Conservation (phyloP, 176 grass and related monocot genomes). For the Phyllostachys edulis region DNA sequence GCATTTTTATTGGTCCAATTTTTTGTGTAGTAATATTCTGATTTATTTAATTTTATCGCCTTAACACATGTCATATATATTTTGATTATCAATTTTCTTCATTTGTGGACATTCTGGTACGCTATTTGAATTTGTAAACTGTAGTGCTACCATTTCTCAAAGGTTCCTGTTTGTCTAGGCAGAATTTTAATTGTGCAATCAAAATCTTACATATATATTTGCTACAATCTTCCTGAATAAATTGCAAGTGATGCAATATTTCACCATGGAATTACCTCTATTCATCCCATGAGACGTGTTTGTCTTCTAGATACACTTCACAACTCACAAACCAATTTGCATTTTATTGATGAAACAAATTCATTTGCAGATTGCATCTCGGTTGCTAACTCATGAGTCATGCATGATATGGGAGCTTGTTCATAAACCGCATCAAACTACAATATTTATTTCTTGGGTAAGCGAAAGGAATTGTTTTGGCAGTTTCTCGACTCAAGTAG, state of each 20-base stretch:
- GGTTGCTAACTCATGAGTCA: background rate
- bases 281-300: background rate
- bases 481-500: background rate
- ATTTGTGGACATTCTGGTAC: background rate
- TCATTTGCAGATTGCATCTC: background rate
- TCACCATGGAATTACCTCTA: background rate
- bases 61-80: background rate
- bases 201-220: background rate
- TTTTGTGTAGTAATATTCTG: conserved; percentile 10
- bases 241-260: background rate
- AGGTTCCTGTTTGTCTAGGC: background rate
- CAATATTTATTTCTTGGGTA: background rate
- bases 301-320: background rate
- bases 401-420: conserved; percentile 4
- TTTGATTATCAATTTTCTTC: conserved; percentile 18
- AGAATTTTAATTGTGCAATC: background rate
- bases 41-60: conserved; percentile 18
- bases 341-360: background rate
- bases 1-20: conserved; percentile 8
- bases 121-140: conserved; percentile 37
- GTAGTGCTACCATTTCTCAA: background rate
- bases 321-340: background rate
- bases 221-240: background rate
- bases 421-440: background rate
- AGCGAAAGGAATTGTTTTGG: background rate